Evolutionary conservation across 495 filamentous ascomycete genomes (phyloP), one percentile per base, ranked within the genome.

Genomic region (Hypoxylon rickii): DNA sequence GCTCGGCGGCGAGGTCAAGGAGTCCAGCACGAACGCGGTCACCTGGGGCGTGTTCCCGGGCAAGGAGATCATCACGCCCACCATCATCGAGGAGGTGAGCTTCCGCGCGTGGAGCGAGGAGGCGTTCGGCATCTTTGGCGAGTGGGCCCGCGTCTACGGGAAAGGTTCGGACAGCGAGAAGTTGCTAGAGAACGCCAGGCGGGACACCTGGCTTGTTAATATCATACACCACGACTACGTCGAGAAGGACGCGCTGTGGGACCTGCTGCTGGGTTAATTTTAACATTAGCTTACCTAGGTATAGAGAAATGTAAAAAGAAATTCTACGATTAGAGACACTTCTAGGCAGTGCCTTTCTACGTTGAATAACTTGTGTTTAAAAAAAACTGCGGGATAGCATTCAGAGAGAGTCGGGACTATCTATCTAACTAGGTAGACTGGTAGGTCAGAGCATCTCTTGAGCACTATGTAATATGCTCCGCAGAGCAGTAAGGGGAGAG

Each of bases 31-130:
- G 32, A 96, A 97, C 67, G 90, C 95, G 1, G 94, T 98, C 2
- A 98, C 94, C 2, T 98, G 94, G 94, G 94, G 94, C 26, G 87
- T 88, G 10, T 98, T 98, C 72, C 87, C 88, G 1, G 92, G 91
- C 15, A 97, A 97, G 73, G 94, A 98, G 76, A 98, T 98, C 59
- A 83, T 95, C 62, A 96, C 94, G 12, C 94, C 94, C 16, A 97
- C 94, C 15, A 98, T 98, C 68, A 96, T 98, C 57, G 94, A 98
- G 70, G 87, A 94, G 58, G 90, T 96, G 47, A 93, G 89, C 67
- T 98, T 98, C 81, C 80, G 86, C 38, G 90, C 92, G 19, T 98
- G 94, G 94, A 83, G 84, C 51, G 95, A 97, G 64, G 94, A 98
- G 78, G 94, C 94, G 2, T 98, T 91, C 77, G 86, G 84, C 12